These are phyloP conservation scores for Geosmithia flava DNA, from an alignment of 2,329 filamentous ascomycete genomes.

Conservation along the genomic window DNA sequence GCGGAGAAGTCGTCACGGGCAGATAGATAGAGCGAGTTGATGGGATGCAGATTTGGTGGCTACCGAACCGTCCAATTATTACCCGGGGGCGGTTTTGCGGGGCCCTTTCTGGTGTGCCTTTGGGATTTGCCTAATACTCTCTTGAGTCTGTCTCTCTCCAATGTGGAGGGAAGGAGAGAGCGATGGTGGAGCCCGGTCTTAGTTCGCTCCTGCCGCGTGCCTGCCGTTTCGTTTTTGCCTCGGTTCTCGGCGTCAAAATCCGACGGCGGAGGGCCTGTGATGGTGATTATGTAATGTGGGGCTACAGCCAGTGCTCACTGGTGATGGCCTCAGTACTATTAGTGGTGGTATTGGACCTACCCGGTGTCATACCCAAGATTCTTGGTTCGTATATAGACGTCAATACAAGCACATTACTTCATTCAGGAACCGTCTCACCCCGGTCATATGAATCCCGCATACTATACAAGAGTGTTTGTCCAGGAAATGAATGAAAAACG, in stretches of 20 bases:
- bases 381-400: no score
- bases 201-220: background rate
- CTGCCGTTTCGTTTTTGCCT: background rate
- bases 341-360: no score
- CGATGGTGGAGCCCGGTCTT: background rate
- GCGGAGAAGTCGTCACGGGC: background rate
- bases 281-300: background rate
- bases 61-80: background rate
- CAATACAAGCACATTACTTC: no score
- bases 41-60: background rate
- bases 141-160: background rate
- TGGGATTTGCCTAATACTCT: background rate
- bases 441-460: no score
- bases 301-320: background rate
- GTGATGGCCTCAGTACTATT: no score
- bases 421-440: no score
- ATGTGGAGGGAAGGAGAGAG: background rate
- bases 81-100: background rate
- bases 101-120: background rate
- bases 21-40: background rate
- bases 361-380: no score
- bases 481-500: slow-evolving; percentile 11
- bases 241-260: background rate
- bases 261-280: background rate
- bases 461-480: background rate